A percentile compares a stretch with the other conserved stretches of the same genome.
These are phyloP conservation scores for Plenodomus lindquistii DNA, from an alignment of 2,329 filamentous ascomycete genomes.

Conservation along the genomic window DNA sequence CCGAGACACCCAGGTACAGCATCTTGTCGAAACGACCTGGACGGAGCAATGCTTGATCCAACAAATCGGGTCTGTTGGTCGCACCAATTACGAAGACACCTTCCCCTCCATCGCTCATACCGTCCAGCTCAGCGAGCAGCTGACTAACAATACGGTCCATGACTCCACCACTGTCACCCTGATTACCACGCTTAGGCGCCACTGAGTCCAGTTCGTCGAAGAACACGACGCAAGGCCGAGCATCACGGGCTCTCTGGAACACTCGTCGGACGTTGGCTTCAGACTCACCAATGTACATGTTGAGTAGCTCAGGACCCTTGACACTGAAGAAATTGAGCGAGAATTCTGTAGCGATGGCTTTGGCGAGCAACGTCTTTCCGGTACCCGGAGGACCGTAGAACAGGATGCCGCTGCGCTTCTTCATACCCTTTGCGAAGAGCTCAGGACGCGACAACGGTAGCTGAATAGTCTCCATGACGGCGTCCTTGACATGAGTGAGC, in stretches of 20 bases:
- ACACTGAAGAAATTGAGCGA: constrained; percentile 94
- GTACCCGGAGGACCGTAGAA: constrained; percentile 93
- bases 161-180: constrained; percentile 94
- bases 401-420: constrained; percentile 91
- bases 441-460: constrained; percentile 88
- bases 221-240: constrained; percentile 86
- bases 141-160: constrained; percentile 98
- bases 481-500: constrained; percentile 90
- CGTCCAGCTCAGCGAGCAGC: constrained; percentile 90
- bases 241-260: constrained; percentile 84
- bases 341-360: constrained; percentile 92
- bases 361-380: constrained; percentile 88
- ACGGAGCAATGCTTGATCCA: constrained; percentile 86
- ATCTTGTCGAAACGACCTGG: constrained; percentile 97
- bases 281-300: constrained; percentile 96
- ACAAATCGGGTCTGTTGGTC: constrained; percentile 89
- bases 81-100: constrained; percentile 93
- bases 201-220: constrained; percentile 94
- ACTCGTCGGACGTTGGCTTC: constrained; percentile 90
- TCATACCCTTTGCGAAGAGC: constrained; percentile 95
- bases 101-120: constrained; percentile 93
- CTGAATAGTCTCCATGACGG: constrained; percentile 96
- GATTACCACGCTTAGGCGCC: constrained; percentile 93
- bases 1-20: constrained; percentile 94
- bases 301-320: constrained; percentile 87